A percentile compares a stretch with the other conserved stretches of the same genome.
Conservation (phyloP, 2,329 filamentous ascomycete species). For the Torrubiellomyces zombiae region DNA sequence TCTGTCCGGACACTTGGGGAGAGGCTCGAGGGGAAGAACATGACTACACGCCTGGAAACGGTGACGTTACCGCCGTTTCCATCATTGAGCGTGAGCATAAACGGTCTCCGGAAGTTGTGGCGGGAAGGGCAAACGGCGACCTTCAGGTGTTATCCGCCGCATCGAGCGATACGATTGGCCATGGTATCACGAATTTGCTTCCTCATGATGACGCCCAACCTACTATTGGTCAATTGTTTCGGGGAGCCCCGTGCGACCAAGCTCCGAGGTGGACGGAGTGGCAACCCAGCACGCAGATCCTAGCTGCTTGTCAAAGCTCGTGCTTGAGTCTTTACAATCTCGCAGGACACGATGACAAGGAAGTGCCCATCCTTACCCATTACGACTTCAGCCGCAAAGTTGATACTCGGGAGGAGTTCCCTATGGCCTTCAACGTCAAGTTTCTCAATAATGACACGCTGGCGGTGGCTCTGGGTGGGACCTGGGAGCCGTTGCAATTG, state of each 20-base stretch:
- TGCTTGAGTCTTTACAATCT: conserved; percentile 14
- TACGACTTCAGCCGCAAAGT: too few species aligned
- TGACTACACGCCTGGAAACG: conserved; percentile 26
- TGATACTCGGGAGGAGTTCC: too few species aligned
- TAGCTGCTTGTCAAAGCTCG: conserved; percentile 16
- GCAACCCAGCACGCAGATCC: conserved; percentile 11
- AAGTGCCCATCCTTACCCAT: too few species aligned
- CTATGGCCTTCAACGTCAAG: too few species aligned
- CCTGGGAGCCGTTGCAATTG: conserved; percentile 25
- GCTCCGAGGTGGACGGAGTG: conserved; percentile 18
- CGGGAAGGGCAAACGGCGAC: conserved; percentile 33
- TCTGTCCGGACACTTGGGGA: conserved; percentile 16
- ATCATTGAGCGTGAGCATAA: conserved; percentile 19
- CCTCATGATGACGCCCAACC: too few species aligned
- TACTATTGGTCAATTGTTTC: too few species aligned
- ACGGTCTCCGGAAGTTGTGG: conserved; percentile 18
- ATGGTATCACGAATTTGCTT: too few species aligned
- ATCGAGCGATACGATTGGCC: conserved; percentile 12
- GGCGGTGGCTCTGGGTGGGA: conserved; percentile 27
- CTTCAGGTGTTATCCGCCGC: conserved; percentile 26
- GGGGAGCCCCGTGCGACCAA: too few species aligned
- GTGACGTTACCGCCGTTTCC: conserved; percentile 31
- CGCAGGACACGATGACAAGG: too few species aligned
- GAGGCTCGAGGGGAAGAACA: conserved; percentile 18
- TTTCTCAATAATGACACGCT: conserved; percentile 28